Percentiles rank a stretch among this genome's conserved stretches.
Conservation (phyloP, 768 basidiomycete genomes). For the Leccinellum albellum region DNA sequence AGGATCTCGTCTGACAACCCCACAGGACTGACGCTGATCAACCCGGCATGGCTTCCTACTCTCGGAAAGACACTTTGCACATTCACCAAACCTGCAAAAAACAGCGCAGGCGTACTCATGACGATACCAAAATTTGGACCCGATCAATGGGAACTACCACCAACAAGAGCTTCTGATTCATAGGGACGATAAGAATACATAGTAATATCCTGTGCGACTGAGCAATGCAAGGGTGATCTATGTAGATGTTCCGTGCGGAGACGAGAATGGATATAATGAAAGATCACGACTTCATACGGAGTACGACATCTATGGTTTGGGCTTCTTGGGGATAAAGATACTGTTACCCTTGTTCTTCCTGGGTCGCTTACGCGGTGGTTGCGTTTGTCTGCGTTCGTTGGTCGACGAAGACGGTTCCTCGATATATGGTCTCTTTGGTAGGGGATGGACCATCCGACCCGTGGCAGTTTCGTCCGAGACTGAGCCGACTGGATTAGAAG, state of each 20-base stretch:
- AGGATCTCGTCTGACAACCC: not conserved
- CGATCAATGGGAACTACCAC: constrained; percentile 83
- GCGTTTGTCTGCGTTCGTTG: constrained; percentile 25
- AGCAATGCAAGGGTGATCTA: constrained; percentile 9
- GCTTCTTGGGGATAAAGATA: constrained; percentile 65
- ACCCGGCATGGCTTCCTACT: constrained; percentile 81
- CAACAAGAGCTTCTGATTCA: constrained; percentile 31
- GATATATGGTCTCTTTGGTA: constrained; percentile 20
- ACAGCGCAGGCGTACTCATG: constrained; percentile 62
- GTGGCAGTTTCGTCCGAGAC: not conserved
- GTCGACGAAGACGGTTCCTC: constrained; percentile 16
- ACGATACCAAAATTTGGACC: constrained; percentile 83
- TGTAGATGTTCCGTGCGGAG: not conserved
- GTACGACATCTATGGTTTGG: constrained; percentile 24
- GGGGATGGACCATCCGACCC: not conserved
- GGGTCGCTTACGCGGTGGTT: constrained; percentile 28
- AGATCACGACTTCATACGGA: not conserved
- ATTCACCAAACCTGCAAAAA: constrained; percentile 82
- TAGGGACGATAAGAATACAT: constrained; percentile 20
- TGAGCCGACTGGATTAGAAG: not conserved
- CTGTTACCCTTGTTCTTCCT: constrained; percentile 32
- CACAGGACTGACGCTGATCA: constrained; percentile 76
- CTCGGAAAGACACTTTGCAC: constrained; percentile 82
- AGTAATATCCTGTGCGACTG: constrained; percentile 7
- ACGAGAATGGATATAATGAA: not conserved